A percentile compares a stretch with the other conserved stretches of the same genome.
Conservation (phyloP, 352 stramenopile species). For the Elongisporangium anandrum region DNA sequence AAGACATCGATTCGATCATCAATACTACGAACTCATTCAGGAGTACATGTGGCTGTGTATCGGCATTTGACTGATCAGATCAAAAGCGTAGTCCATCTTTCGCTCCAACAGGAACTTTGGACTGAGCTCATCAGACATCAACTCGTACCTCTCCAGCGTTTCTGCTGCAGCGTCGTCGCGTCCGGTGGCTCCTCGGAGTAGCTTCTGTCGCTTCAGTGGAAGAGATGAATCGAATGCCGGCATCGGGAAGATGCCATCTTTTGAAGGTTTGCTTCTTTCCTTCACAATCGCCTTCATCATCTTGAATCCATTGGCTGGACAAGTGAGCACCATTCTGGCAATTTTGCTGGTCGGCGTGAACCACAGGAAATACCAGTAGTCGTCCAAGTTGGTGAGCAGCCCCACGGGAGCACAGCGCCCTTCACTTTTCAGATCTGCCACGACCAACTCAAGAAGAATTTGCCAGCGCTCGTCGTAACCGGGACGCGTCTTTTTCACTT, state of each 20-base stretch:
- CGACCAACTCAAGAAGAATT: slow-evolving; percentile 1
- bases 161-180: slow-evolving; percentile 8
- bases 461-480: neutral
- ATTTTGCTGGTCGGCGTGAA: slow-evolving; percentile 13
- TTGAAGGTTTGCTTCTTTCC: slow-evolving; percentile 2
- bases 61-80: slow-evolving; percentile 13
- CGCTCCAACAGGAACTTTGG: slow-evolving; percentile 10
- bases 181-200: slow-evolving; percentile 6
- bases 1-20: too few relatives aligned
- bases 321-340: slow-evolving; percentile 10
- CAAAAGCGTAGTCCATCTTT: slow-evolving; percentile 12
- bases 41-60: slow-evolving; percentile 13
- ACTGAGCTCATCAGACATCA: slow-evolving; percentile 14
- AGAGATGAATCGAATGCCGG: slow-evolving; percentile 3
- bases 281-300: slow-evolving; percentile 11
- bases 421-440: slow-evolving; percentile 15
- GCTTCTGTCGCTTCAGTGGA: slow-evolving; percentile 11
- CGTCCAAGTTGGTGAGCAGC: slow-evolving; percentile 17
- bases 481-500: neutral
- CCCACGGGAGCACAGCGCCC: slow-evolving; percentile 13
- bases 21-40: too few relatives aligned
- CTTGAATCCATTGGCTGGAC: slow-evolving; percentile 13
- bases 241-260: neutral
- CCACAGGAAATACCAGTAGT: slow-evolving; percentile 19
- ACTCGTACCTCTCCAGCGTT: slow-evolving; percentile 16